phyloP scores from a whole-genome alignment of 805 yeast species.

The Pichia thaimueangensis region DNA sequence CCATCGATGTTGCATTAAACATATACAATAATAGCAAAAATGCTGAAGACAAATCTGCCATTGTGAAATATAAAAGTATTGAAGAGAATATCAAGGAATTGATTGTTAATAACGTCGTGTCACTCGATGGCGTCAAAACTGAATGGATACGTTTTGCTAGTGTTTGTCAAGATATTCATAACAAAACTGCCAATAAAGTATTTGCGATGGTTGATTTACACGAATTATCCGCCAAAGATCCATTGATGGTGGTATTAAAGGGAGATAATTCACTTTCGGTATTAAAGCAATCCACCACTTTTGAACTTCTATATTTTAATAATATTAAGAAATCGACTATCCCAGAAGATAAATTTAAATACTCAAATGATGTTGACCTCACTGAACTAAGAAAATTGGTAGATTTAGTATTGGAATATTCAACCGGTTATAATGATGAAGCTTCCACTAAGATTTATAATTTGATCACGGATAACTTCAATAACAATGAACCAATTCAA shows the following conservation, averaged over 20 bases:
- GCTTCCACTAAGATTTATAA: slow-evolving; percentile 33
- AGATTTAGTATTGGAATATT: slow-evolving; percentile 8
- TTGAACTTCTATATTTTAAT: slow-evolving; percentile 32
- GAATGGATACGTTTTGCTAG: slow-evolving; percentile 51
- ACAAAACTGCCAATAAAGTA: slow-evolving; percentile 48
- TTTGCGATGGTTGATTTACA: slow-evolving; percentile 33
- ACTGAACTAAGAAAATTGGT: slow-evolving; percentile 7
- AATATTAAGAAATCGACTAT: slow-evolving; percentile 6
- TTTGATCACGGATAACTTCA: slow-evolving; percentile 18
- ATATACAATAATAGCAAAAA: slow-evolving; percentile 9
- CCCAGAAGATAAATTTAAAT: not conserved
- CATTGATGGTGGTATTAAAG: slow-evolving; percentile 30
- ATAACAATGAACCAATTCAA: slow-evolving; percentile 31
- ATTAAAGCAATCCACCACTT: slow-evolving; percentile 28
- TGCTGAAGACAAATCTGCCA: slow-evolving; percentile 8
- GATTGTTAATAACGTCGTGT: slow-evolving; percentile 1
- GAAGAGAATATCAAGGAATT: not conserved
- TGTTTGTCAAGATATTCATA: slow-evolving; percentile 59
- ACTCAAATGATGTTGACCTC: slow-evolving; percentile 7
- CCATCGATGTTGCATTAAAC: slow-evolving; percentile 13
- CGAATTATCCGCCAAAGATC: too few relatives aligned
- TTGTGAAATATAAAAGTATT: too few relatives aligned
- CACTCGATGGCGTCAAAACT: not conserved
- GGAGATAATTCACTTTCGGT: slow-evolving; percentile 28
- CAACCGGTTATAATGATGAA: slow-evolving; percentile 32